Base-by-base conservation (phyloP, 768 basidiomycete species). In the Lactarius sanguifluus region DNA sequence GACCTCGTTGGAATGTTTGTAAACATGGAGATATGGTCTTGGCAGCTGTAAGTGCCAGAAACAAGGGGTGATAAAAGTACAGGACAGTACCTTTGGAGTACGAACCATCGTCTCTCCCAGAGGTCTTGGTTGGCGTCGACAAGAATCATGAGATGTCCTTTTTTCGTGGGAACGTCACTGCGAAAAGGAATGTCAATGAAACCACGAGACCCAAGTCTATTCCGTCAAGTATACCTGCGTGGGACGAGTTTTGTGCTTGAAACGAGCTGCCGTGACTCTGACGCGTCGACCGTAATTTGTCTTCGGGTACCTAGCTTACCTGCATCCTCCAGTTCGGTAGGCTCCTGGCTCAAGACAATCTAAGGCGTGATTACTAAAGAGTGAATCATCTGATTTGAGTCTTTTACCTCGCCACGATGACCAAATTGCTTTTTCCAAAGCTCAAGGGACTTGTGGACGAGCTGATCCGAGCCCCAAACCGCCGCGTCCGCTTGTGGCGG, bases 1-100 rank as follows among this genome's bases (percentile, higher is more conserved):
- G 12, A 90, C 75, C 75, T 97, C 94, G 70, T 87, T 88, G 7
- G 91, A 90, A 69, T 87, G 87, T n/a, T 83, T 80, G 77, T 95
- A 97, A 62, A 97, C 80, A 70, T 94, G 87, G 8, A 98, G 82
- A 76, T 97, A 96, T 0, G 96, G 96, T 71, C 96, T 96, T 66
- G 34, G 41, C n/a, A 4, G n/a, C 43, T 57, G 28, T 58, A 60
- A 67, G 47, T 23, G 8, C 34, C 36, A 12, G 18, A 57, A 28
- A 25, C 59, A 20, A 66, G 38, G 23, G 45, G 16, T 47, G 62
- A 28, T 41, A 28, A 62, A 65, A 43, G 32, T 34, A 40, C 18
- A 12, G 47, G 20, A 23, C 30, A 58, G 52, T 64, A 94, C 95
- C 94, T 85, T 75, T 87, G 85, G 12, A 98, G 81, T 18, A 95